Percentiles rank a stretch among this genome's conserved stretches.
phyloP scores from a whole-genome alignment of 2,329 filamentous ascomycete genomes.

The Dichotomopilus funicola region DNA sequence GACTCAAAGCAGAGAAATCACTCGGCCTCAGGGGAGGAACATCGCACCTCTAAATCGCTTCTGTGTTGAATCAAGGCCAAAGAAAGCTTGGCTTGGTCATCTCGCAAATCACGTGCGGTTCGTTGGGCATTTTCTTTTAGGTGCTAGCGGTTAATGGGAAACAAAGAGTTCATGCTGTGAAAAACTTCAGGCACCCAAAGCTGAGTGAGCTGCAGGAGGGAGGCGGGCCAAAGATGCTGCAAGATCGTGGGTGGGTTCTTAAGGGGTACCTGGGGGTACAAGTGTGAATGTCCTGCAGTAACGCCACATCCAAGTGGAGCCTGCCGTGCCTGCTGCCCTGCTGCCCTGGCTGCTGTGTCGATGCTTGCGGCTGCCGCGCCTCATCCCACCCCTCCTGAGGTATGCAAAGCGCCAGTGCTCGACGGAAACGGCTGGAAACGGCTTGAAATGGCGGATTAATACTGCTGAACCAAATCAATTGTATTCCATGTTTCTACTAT shows the following conservation, averaged over 20 bases:
- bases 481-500: too few species aligned
- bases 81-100: neutral
- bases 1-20: too few species aligned
- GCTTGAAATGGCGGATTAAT: neutral
- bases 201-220: neutral
- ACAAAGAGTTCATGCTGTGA: neutral
- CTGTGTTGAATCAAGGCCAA: neutral
- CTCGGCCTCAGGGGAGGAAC: too few species aligned
- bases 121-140: conserved; percentile 10
- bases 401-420: neutral
- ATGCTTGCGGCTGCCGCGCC: neutral
- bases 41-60: neutral
- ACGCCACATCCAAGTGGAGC: neutral
- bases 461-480: too few species aligned
- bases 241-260: conserved; percentile 13
- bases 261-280: conserved; percentile 22
- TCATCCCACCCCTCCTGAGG: neutral
- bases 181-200: conserved; percentile 22
- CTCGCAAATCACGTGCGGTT: neutral
- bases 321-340: neutral
- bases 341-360: too few species aligned
- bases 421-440: conserved; percentile 1
- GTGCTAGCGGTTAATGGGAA: neutral
- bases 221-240: conserved; percentile 6
- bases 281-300: conserved; percentile 3